phyloP scores from a whole-genome alignment of 1,139 yeast genomes.

The Spathaspora sp. region DNA sequence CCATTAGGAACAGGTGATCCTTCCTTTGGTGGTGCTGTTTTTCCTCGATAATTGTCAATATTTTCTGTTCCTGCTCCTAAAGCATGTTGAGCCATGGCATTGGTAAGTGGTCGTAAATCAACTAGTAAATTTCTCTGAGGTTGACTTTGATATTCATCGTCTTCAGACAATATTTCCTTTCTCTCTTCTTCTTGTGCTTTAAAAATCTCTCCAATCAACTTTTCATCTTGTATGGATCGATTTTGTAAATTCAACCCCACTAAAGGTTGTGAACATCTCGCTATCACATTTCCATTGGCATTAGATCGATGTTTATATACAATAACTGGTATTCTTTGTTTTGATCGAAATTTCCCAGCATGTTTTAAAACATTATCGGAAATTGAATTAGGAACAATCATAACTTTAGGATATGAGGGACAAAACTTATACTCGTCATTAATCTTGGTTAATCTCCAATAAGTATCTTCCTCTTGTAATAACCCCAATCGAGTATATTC shows the following conservation, averaged over 20 bases:
- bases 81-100: constrained; percentile 96
- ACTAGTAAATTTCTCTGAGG: constrained; percentile 71
- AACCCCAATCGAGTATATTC: constrained; percentile 74
- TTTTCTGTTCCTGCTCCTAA: constrained; percentile 96
- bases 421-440: constrained; percentile 70
- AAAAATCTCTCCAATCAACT: constrained; percentile 71
- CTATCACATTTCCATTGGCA: constrained; percentile 73
- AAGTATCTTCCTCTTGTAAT: constrained; percentile 14
- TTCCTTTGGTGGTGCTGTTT: constrained; percentile 7
- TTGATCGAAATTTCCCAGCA: constrained; percentile 84
- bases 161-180: constrained; percentile 15
- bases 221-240: constrained; percentile 90
- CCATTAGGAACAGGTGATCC: neutral
- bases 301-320: constrained; percentile 65
- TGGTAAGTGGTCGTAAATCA: constrained; percentile 89
- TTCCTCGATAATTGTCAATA: constrained; percentile 74
- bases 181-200: constrained; percentile 41
- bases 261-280: constrained; percentile 90
- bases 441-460: constrained; percentile 71
- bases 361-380: constrained; percentile 82
- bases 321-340: constrained; percentile 78
- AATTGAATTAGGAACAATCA: constrained; percentile 71
- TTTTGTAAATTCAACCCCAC: constrained; percentile 83
- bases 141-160: constrained; percentile 19
- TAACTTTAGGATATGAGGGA: constrained; percentile 66